A percentile compares a stretch with the other conserved stretches of the same genome.
Evolutionary conservation across 2,329 filamentous ascomycete genomes (phyloP).

Genomic region (Huntiella bhutanensis): DNA sequence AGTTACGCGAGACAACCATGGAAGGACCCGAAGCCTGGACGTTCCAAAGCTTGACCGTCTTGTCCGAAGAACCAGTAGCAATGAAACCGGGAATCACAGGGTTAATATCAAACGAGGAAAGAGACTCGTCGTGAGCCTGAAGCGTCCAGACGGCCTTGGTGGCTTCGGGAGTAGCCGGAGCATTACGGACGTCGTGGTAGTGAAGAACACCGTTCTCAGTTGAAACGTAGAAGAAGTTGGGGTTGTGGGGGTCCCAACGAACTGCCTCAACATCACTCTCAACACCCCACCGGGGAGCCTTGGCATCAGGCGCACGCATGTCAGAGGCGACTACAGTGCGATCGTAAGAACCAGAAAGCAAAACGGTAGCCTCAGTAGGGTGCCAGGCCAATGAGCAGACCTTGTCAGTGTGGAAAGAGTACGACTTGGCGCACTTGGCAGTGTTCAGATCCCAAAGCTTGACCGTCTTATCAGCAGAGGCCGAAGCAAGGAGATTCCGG

Average conservation of each 20-base stretch:
- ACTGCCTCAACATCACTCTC: conserved; percentile 91
- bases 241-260: conserved; percentile 80
- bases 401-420: conserved; percentile 91
- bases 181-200: conserved; percentile 70
- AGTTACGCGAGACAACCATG: conserved; percentile 78
- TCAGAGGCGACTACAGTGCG: conserved; percentile 85
- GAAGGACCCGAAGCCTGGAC: conserved; percentile 61
- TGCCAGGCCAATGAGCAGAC: conserved; percentile 95
- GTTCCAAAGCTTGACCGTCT: conserved; percentile 94
- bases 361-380: conserved; percentile 63
- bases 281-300: conserved; percentile 71
- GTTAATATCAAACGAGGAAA: conserved; percentile 89
- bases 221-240: conserved; percentile 86
- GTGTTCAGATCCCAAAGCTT: conserved; percentile 97
- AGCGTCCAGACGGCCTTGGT: conserved; percentile 86
- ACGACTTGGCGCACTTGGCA: conserved; percentile 83
- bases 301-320: conserved; percentile 79
- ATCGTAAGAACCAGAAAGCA: conserved; percentile 89
- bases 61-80: conserved; percentile 83
- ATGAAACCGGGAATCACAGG: conserved; percentile 76
- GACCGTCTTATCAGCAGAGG: conserved; percentile 88
- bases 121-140: conserved; percentile 82
- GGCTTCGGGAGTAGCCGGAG: conserved; percentile 49
- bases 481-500: conserved; percentile 82
- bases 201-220: conserved; percentile 86